Evolutionary conservation across 441 rosid species (phyloP), one percentile per base, ranked within the genome.

Genomic region (Croton laevigatus): DNA sequence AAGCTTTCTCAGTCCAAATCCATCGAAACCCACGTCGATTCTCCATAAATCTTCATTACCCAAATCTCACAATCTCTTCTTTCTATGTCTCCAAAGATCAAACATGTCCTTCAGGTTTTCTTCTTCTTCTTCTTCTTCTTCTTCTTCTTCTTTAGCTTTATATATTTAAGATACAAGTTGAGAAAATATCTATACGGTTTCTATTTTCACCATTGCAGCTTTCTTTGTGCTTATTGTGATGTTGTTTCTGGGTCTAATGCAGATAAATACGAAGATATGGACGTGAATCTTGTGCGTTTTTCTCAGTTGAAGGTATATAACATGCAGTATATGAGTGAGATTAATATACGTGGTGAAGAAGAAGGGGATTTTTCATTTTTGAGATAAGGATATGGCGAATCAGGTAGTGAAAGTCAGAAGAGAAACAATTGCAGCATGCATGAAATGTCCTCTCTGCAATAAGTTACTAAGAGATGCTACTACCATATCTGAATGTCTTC

Each of bases 401-500:
- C 89, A 66, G 81, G 86, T 80, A 65, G 91, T 79, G 83, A 88
- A 83, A 77, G 91, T 89, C 75, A 88, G 75, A 85, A 85, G 90
- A 72, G 96, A 86, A 23, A 71, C 83, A 80, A 84, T 94, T 65
- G 89, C 70, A 71, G 80, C 87, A 81, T 91, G 93, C 91, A 77
- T 91, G 83, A 88, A 85, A 65, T 93, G 98, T 68, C 87, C 88
- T 70, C 86, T 93, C 75, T 93, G 97, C 80, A 66, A 82, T 42
- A 78, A 76, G 69, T 80, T 91, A 71, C 71, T 93, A 36, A 79
- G 70, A 57, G 90, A 89, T 62, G 94, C 98, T 77, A 93, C 94
- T 71, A 91, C 93, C 83, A 84, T 91, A 68, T 81, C 94, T 58
- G 98, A 93, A 77, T 93, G 97, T 71, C 97, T 93, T 51, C 98